Evolutionary conservation across 2,329 filamentous ascomycete genomes (phyloP), one percentile per base, ranked within the genome.

Genomic region (Dothiorella sarmentorum): DNA sequence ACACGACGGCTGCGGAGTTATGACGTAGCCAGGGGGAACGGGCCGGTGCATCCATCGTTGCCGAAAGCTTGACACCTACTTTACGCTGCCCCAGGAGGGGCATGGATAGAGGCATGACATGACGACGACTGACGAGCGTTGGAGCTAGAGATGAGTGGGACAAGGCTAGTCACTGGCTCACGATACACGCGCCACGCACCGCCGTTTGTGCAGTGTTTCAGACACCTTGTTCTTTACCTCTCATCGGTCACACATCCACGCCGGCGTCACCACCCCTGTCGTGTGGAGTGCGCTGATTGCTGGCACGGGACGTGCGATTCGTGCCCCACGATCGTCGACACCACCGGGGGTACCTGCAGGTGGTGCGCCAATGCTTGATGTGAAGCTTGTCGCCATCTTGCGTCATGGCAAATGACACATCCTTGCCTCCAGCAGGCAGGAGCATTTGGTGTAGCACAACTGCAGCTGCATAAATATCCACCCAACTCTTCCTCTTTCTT

Each of bases 331-430:
- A 53, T 53, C 49, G 33, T 27, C 33, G 13, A n/a, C n/a, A n/a
- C n/a, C n/a, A n/a, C n/a, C n/a, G n/a, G n/a, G n/a, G n/a, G n/a
- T n/a, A n/a, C n/a, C n/a, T 29, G 35, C 49, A 35, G 17, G 13
- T n/a, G n/a, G n/a, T n/a, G 31, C 31, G 31, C 18, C 47, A 37
- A 27, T 22, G 13, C 20, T 7, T 18, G 24, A 4, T 15, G n/a
- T 29, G 49, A 53, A 53, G 49, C 49, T 53, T 53, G 49, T 29
- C 35, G 15, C 5, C 17, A 3, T 38, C 49, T 53, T 53, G 49
- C 49, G 49, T 53, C 49, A 53, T 53, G 49, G 47, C 31, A 13
- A n/a, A n/a, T n/a, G n/a, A n/a, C n/a, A n/a, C n/a, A n/a, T n/a
- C n/a, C n/a, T n/a, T n/a, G n/a, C n/a, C 17, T 15, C 27, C 20